Base-by-base conservation (phyloP, 2,329 filamentous ascomycete species). In the Aspergillaceae sp. region DNA sequence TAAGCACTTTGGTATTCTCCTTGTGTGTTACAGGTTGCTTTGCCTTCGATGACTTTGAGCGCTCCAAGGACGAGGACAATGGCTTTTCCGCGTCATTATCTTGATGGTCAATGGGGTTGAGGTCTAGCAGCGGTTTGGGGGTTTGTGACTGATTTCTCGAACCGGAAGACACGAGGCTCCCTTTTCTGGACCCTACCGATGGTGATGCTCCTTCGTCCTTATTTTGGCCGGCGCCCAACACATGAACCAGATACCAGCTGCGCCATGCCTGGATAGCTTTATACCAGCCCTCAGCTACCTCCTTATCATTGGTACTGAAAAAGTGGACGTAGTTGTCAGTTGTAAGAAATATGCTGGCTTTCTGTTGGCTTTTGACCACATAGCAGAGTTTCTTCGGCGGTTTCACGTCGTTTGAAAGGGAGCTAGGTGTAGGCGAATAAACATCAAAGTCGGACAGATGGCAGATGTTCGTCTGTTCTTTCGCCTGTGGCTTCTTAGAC, bases 401-500 rank as follows among this genome's bases (percentile, higher is more conserved):
- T 57, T 84, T 89, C 44, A 96, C 75, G 52, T 80, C 77, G 58
- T 84, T 86, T 34, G 79, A 74, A 51, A 81, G 69, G 54, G 87
- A 82, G 40, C 79, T 77, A 43, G 79, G 74, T 4, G 82, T 87
- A 1, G 87, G 85, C 1, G 76, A 79, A 68, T 96, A 96, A 42
- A 96, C 85, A 60, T 97, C 91, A 64, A 91, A 96, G 66, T 96
- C 90, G 2, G 87, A 88, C 41, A 97, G 66, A 66, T 94, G 88
- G 63, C 87, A 95, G 32, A 95, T 73, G 50, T 79, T 84, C 8
- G 75, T 68, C 30, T 76, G 72, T 44, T 90, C 84, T 63, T 88
- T 87, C 41, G 83, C 79, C 1, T 71, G 69, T 8, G 80, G 74
- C 55, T 86, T 89, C 67, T 92, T 95, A 36, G 86, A 78, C 28